Evolutionary conservation across 768 basidiomycete species (phyloP), one percentile per base, ranked within the genome.

Genomic region (Russula ochroleuca): DNA sequence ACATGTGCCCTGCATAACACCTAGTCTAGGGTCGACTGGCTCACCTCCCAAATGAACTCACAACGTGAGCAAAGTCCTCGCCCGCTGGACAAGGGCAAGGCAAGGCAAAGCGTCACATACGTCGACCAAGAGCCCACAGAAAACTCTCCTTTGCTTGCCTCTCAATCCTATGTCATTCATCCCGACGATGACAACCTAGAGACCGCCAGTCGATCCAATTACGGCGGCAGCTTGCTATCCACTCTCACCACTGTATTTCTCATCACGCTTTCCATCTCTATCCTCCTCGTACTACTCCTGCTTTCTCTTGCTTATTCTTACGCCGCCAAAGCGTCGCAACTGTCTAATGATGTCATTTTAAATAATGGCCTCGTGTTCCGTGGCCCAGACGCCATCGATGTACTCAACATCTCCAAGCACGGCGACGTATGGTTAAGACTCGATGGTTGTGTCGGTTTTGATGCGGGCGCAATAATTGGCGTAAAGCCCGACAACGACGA

Each of bases 261-360:
- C n/a, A 70, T 75, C 38, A 81, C 87, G 0, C 74, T 90, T 7
- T 75, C 74, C 33, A 38, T 85, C 51, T 84, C 81, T 66, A 69
- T 85, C 47, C 28, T 82, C 21, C 35, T 78, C 4, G 76, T 83
- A 43, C 68, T 80, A 15, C 55, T 79, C 3, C 50, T 84, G 11
- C 78, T 75, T 4, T 68, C 88, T 19, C 75, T 90, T 10, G 85
- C 83, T 6, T 88, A 83, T 77, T 84, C 85, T 3, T 91, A 89
- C 68, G 83, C 85, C 21, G 77, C 85, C 19, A 78, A 78, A 37
- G 82, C 81, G 0, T 79, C 83, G 15, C 72, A 74, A 60, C 69
- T 84, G 17, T 81, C 84, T 3, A 78, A 85, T 14, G 80, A 88
- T 65, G 82, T 84, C 66, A 72, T 90, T 59, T 71, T 90, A 40